Evolutionary conservation across 768 basidiomycete species (phyloP).

Genomic region (Mycena maculata): DNA sequence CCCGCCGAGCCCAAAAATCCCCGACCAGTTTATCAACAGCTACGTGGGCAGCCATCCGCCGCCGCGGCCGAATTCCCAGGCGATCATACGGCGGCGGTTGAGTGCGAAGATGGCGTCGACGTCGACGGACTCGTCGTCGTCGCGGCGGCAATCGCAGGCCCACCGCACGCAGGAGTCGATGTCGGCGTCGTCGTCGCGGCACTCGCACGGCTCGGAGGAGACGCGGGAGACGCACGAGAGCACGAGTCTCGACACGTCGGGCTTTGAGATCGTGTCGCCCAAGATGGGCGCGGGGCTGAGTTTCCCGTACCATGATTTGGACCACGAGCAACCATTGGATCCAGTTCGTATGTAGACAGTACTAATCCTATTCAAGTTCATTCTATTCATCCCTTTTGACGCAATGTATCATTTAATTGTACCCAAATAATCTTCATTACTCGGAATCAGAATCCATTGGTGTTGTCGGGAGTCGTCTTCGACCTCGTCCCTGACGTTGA

Average conservation of each 20-base stretch:
- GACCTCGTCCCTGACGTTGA: too few relatives aligned
- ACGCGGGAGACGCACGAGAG: conserved; percentile 44
- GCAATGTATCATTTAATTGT: conserved; percentile 32
- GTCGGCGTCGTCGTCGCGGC: conserved; percentile 54
- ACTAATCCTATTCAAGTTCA: conserved; percentile 32
- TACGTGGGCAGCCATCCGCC: conserved; percentile 37
- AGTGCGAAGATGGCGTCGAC: conserved; percentile 49
- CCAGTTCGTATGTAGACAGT: conserved; percentile 25
- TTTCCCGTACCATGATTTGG: conserved; percentile 67
- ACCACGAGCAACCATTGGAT: conserved; percentile 17
- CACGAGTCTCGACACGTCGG: conserved; percentile 70
- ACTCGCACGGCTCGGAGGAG: conserved; percentile 48
- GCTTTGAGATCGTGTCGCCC: conserved; percentile 75
- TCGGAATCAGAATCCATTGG: not conserved
- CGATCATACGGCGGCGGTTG: conserved; percentile 34
- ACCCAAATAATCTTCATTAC: conserved; percentile 28
- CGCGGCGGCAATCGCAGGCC: conserved; percentile 35
- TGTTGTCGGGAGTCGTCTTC: not conserved
- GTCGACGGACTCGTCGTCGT: conserved; percentile 48
- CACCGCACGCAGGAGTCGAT: conserved; percentile 47
- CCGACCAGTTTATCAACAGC: conserved; percentile 56
- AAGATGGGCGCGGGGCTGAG: conserved; percentile 57
- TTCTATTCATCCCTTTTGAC: conserved; percentile 22
- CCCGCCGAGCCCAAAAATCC: conserved; percentile 74
- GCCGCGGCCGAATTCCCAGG: conserved; percentile 27